These are phyloP conservation scores for Dryas integrifolia DNA, from an alignment of 331 rosid genomes.

Conservation along the genomic window DNA sequence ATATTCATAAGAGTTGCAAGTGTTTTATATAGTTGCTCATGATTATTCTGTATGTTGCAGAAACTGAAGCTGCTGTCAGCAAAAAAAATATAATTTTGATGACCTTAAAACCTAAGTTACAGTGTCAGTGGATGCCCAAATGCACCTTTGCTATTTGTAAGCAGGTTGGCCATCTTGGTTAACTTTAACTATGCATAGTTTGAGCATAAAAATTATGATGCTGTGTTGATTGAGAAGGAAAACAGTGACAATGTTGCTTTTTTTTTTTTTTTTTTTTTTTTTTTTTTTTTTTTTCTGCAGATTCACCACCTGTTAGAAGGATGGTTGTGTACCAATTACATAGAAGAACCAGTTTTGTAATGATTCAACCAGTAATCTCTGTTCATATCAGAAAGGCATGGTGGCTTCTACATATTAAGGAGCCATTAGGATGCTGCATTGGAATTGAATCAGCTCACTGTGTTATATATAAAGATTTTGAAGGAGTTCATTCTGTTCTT, in stretches of 20 bases:
- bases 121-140: not conserved
- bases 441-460: not conserved
- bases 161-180: slow-evolving; percentile 5
- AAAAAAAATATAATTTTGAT: slow-evolving; percentile 8
- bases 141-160: not conserved
- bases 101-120: slow-evolving; percentile 39
- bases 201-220: no score
- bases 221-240: no score
- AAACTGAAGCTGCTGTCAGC: slow-evolving; percentile 63
- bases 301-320: not conserved
- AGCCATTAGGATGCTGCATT: not conserved
- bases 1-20: not conserved
- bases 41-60: slow-evolving; percentile 40
- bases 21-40: slow-evolving; percentile 6
- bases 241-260: not conserved
- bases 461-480: not conserved
- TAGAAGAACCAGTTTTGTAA: not conserved
- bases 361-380: not conserved
- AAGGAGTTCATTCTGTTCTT: not conserved
- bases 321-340: not conserved
- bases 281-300: not conserved
- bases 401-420: not conserved
- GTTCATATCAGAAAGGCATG: slow-evolving; percentile 15
- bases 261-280: not conserved
- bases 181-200: not conserved